Evolutionary conservation across 805 yeast genomes (phyloP), one percentile per base, ranked within the genome.

Genomic region (Wickerhamomyces pijperi): DNA sequence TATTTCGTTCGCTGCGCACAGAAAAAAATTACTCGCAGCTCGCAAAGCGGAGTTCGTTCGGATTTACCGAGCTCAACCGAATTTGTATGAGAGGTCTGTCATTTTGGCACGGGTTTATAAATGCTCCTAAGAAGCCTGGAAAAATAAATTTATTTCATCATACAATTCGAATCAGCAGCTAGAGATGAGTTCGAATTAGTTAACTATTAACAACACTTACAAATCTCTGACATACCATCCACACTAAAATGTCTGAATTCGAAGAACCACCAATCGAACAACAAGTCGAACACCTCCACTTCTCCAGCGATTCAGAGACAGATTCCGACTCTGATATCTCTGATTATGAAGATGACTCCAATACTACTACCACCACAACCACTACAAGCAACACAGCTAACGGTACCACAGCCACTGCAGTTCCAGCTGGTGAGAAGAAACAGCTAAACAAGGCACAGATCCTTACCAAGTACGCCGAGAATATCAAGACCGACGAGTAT

Each of bases 401-500:
- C 14, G 15, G 33, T 17, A 14, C 13, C 15, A 15, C 33, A 15
- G 15, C 11, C 28, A 25, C n/a, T 32, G 34, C 19, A 5, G 15
- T 16, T 3, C 15, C 16, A 35, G 15, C 28, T 15, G 15, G 29
- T 3, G 23, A 23, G 5, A 38, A 32, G 15, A 44, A 48, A 13
- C 41, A 45, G 3, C 34, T 40, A 28, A 68, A 67, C 37, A 70
- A 71, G 39, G 65, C 68, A 3, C 65, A 64, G 35, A 70, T 82
- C 29, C 63, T 78, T 17, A 75, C 72, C n/a, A 76, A 72, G 48
- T 78, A 76, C 55, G 73, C 79, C 0, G 72, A 74, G 39, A 75
- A 70, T 44, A 81, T 82, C 54, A 78, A 77, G 46, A 67, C 77
- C 1, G 87, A 78, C 51, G 72, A 72, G 42, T 64, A 75, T 38